Base-by-base conservation (phyloP, 177 flowering plant species). In the Vitis hybrid region DNA sequence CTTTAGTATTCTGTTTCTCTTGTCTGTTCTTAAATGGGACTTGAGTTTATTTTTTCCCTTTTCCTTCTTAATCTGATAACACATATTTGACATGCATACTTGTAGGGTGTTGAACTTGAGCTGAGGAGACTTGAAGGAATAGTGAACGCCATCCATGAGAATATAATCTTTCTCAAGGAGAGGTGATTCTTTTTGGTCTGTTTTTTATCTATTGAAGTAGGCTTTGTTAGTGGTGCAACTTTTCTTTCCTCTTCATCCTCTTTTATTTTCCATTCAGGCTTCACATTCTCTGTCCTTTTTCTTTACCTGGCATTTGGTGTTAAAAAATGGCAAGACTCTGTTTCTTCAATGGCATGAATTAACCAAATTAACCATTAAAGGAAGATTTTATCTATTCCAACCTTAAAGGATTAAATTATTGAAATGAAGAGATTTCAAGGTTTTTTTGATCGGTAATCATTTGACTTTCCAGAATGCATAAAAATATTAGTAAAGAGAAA, bases 101-200 rank as follows among this genome's bases (percentile, higher is more conserved):
- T 75, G 24, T 70, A 89, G 93, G 92, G 92, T 63, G 77, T 88
- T 69, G 90, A 86, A 65, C 87, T 88, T 52, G 90, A 88, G 73
- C 75, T 88, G 66, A 75, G 70, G 77, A 88, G 78, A 75, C 86
- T 86, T 61, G 89, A 85, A 81, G 92, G 84, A 47, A 70, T 73
- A 24, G 90, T 85, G 65, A 82, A 86, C 22, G 81, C 90, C 56
- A 86, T 88, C 70, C 87, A 86, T 79, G 84, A 84, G 62, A 88
- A 85, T 70, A 71, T 88, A 62, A 62, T 76, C 47, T 80, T 80
- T 72, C 85, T 88, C 59, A 85, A 80, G 76, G 22, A 62, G 72
- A 86, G 85, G 92, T 88, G 76, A 54, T 57, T 19, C 1, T 64
- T 64, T 51, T 8, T 28, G 31, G 38, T 14, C 31, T 28, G 24